Percentiles rank a stretch among this genome's conserved stretches.
These are phyloP conservation scores for Heliosperma pusillum DNA, from an alignment of 148 eudicot genomes.

Conservation along the genomic window DNA sequence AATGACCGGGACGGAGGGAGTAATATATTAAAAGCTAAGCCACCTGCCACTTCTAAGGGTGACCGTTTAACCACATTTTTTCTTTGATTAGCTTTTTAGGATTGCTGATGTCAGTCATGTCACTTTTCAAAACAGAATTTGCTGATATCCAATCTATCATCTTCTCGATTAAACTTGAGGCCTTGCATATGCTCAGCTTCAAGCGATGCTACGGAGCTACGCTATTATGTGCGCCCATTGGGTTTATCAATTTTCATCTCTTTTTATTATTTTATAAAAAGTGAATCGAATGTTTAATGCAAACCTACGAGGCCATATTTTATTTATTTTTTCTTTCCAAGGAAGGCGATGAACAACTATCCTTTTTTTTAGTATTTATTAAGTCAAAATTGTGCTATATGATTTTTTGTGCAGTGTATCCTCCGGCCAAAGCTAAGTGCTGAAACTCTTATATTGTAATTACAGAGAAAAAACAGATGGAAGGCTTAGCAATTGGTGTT, in stretches of 20 bases:
- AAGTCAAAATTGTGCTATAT: neutral
- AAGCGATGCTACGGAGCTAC: neutral
- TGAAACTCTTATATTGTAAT: constrained; percentile 14
- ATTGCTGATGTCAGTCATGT: neutral
- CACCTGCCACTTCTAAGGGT: neutral
- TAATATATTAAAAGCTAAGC: neutral
- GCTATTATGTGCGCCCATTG: neutral
- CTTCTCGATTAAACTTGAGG: neutral
- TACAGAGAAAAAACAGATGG: constrained; percentile 90
- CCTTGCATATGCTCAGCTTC: neutral
- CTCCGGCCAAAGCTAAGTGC: neutral
- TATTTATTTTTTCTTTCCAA: neutral
- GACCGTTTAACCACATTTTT: neutral
- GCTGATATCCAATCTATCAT: neutral
- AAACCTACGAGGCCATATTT: neutral
- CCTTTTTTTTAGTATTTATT: neutral
- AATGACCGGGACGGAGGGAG: too few relatives aligned
- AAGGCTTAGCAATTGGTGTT: constrained; percentile 77
- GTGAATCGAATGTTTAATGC: neutral
- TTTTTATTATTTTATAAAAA: neutral
- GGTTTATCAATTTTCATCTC: neutral
- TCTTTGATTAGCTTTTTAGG: neutral
- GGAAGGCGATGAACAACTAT: neutral
- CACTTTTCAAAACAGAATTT: neutral
- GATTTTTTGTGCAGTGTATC: neutral